Conservation (phyloP, 1,284 basidiomycete species). For the Microbotryomycetes sp. region DNA sequence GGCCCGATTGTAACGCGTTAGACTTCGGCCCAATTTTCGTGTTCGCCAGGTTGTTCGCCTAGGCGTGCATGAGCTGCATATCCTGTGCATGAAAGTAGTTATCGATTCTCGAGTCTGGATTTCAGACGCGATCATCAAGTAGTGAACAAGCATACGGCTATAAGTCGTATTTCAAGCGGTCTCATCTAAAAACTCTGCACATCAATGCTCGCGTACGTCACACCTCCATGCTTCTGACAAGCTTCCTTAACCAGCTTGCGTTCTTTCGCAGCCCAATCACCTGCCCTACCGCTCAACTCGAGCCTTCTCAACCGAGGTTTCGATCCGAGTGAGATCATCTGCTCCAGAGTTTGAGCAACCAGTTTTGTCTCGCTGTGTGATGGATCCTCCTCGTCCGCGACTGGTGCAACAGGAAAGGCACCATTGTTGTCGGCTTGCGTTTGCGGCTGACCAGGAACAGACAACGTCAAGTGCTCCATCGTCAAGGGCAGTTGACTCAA, state of each 20-base stretch:
- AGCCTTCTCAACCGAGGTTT: slow-evolving; percentile 1
- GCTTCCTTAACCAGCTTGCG: slow-evolving; percentile 18
- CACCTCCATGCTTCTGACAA: not conserved
- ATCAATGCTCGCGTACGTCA: slow-evolving; percentile 1
- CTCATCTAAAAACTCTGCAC: too few relatives aligned
- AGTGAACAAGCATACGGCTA: too few relatives aligned
- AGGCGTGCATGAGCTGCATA: too few relatives aligned
- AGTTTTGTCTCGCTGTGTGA: not conserved
- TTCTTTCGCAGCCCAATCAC: slow-evolving; percentile 14
- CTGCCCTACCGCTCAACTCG: slow-evolving; percentile 14
- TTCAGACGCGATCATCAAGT: too few relatives aligned
- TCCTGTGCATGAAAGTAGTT: too few relatives aligned
- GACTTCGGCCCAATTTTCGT: too few relatives aligned
- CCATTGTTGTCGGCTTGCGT: not conserved
- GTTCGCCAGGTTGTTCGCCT: too few relatives aligned
- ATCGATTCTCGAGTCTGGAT: too few relatives aligned
- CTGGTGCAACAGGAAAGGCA: not conserved
- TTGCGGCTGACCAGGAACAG: not conserved
- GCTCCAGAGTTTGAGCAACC: too few relatives aligned
- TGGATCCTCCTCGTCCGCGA: not conserved
- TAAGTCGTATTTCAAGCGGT: too few relatives aligned
- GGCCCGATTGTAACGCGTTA: too few relatives aligned
- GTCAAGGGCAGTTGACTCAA: not conserved
- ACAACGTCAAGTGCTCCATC: not conserved
- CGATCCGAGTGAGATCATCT: too few relatives aligned